Percentiles rank a stretch among this genome's conserved stretches.
Evolutionary conservation across 2,329 filamentous ascomycete species (phyloP).

Genomic region (Ceratocystis variospora): DNA sequence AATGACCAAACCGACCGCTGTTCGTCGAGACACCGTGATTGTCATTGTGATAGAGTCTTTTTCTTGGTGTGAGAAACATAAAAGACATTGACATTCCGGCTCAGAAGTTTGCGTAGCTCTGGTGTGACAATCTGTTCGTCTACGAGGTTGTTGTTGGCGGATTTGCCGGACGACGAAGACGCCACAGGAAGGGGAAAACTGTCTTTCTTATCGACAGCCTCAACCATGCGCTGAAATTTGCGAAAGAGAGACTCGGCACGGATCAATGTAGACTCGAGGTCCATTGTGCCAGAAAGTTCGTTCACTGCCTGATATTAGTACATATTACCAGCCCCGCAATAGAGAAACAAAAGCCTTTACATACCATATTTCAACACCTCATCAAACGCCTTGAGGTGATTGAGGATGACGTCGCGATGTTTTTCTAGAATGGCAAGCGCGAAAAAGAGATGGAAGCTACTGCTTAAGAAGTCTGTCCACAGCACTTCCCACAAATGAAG

Average conservation of each 20-base stretch:
- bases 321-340: not conserved
- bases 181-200: constrained; percentile 51
- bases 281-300: constrained; percentile 84
- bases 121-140: constrained; percentile 40
- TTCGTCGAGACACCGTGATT: constrained; percentile 10
- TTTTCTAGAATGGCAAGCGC: constrained; percentile 90
- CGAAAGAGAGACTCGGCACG: constrained; percentile 80
- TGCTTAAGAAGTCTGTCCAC: constrained; percentile 84
- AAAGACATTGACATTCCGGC: constrained; percentile 32
- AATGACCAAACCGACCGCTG: constrained; percentile 17
- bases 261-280: constrained; percentile 72
- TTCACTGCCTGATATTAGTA: constrained; percentile 50
- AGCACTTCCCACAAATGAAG: constrained; percentile 80
- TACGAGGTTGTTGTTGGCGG: constrained; percentile 24
- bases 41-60: constrained; percentile 13
- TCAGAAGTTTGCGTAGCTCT: constrained; percentile 41
- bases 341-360: constrained; percentile 25
- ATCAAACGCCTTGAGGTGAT: constrained; percentile 85
- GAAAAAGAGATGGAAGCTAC: constrained; percentile 88
- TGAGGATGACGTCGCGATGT: constrained; percentile 91
- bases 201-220: constrained; percentile 81
- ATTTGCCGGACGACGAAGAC: constrained; percentile 20
- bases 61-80: constrained; percentile 25
- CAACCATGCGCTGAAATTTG: constrained; percentile 75
- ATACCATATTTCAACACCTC: constrained; percentile 91